These are phyloP conservation scores for Epipyxis sp. DNA, from an alignment of 108 stramenopile species.

Conservation along the genomic window DNA sequence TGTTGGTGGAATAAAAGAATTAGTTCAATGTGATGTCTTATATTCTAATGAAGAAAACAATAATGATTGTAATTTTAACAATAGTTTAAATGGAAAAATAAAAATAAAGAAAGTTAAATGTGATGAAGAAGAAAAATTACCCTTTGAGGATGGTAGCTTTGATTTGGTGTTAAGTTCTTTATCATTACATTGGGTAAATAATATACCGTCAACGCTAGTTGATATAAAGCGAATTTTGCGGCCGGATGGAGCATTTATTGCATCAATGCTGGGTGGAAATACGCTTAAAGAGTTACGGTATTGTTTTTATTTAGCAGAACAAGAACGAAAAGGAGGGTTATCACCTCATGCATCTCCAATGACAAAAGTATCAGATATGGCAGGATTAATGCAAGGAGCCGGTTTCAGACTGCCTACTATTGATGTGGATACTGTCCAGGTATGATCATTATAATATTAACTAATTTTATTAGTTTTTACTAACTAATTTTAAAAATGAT, in stretches of 20 bases:
- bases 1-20: constrained; percentile 48
- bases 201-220: constrained; percentile 70
- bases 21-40: constrained; percentile 43
- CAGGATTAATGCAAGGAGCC: constrained; percentile 71
- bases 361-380: constrained; percentile 83
- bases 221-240: constrained; percentile 74
- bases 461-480: background rate
- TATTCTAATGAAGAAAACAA: constrained; percentile 33
- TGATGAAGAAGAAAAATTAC: constrained; percentile 47
- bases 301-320: constrained; percentile 75
- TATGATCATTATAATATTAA: constrained; percentile 45
- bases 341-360: constrained; percentile 86
- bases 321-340: constrained; percentile 79
- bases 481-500: background rate
- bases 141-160: constrained; percentile 79
- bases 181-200: constrained; percentile 90
- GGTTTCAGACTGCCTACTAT: constrained; percentile 88
- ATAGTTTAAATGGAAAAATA: background rate
- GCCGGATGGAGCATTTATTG: constrained; percentile 94
- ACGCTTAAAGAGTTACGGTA: constrained; percentile 85
- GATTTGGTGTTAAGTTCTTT: constrained; percentile 83
- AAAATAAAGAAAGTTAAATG: background rate
- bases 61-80: background rate
- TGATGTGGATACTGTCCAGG: constrained; percentile 82
- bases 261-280: constrained; percentile 84